Conservation (phyloP, 768 basidiomycete species). For the Harrya chromipes region DNA sequence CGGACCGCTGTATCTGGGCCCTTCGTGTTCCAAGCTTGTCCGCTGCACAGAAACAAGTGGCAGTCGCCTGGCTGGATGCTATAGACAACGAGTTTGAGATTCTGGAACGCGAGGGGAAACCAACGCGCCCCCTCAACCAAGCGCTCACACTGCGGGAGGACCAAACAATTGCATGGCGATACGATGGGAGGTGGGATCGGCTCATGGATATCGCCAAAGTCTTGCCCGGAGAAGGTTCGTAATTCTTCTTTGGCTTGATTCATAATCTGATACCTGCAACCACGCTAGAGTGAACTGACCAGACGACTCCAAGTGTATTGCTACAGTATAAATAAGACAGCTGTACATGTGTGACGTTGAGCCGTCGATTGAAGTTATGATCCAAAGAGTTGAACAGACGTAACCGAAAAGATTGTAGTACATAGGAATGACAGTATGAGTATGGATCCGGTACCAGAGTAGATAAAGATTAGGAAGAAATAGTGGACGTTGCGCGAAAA, state of each 20-base stretch:
- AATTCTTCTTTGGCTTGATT: not conserved
- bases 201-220: constrained; percentile 39
- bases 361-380: not conserved
- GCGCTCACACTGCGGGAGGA: constrained; percentile 53
- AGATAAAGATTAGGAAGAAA: not conserved
- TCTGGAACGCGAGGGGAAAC: constrained; percentile 36
- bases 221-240: constrained; percentile 25
- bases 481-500: not conserved
- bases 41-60: constrained; percentile 43
- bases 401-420: not conserved
- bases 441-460: not conserved
- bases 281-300: not conserved
- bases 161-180: constrained; percentile 50
- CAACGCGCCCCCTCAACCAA: constrained; percentile 33
- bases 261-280: not conserved
- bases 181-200: constrained; percentile 53
- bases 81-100: constrained; percentile 44
- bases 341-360: not conserved
- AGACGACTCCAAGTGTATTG: not conserved
- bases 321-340: constrained; percentile 6
- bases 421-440: not conserved
- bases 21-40: constrained; percentile 50
- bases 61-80: constrained; percentile 53
- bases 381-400: not conserved
- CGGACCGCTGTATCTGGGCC: constrained; percentile 63